Evolutionary conservation across 2,329 filamentous ascomycete species (phyloP).

Genomic region (Sclerotiophoma versabilis): DNA sequence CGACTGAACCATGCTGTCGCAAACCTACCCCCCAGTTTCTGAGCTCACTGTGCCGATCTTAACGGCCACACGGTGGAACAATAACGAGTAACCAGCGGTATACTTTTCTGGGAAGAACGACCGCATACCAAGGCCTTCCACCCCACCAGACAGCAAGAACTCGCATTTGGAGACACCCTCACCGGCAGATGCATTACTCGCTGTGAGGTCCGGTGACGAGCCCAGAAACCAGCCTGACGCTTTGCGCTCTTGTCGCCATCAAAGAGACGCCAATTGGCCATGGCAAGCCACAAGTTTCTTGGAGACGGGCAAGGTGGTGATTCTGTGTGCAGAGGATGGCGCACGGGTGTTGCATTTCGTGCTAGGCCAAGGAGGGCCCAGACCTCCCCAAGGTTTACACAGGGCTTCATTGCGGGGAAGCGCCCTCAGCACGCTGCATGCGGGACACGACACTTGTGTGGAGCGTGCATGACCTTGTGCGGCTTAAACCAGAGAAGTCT

Average conservation of each 20-base stretch:
- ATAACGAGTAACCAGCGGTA: not conserved
- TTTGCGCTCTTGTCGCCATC: constrained; percentile 28
- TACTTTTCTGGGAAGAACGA: constrained; percentile 14
- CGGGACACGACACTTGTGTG: constrained; percentile 7
- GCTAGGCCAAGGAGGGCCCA: constrained; percentile 32
- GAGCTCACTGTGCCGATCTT: not conserved
- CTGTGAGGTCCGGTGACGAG: constrained; percentile 19
- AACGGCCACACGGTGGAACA: not conserved
- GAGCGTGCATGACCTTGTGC: constrained; percentile 11
- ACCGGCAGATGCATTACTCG: constrained; percentile 21
- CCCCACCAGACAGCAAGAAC: constrained; percentile 3
- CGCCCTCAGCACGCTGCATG: constrained; percentile 12
- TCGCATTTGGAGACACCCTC: constrained; percentile 6
- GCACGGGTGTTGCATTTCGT: constrained; percentile 18
- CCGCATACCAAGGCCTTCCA: constrained; percentile 19
- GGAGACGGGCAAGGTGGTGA: constrained; percentile 20
- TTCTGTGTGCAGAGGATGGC: constrained; percentile 16
- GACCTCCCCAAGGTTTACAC: constrained; percentile 25
- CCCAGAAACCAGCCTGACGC: constrained; percentile 17
- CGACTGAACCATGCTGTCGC: not conserved
- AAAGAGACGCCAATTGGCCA: constrained; percentile 23
- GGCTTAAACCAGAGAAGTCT: constrained; percentile 6
- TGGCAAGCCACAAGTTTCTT: constrained; percentile 37
- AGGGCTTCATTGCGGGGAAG: constrained; percentile 24
- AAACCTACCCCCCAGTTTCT: not conserved